Evolutionary conservation across 148 eudicot species (phyloP), one percentile per base, ranked within the genome.

Genomic region (Euryodendron excelsum): DNA sequence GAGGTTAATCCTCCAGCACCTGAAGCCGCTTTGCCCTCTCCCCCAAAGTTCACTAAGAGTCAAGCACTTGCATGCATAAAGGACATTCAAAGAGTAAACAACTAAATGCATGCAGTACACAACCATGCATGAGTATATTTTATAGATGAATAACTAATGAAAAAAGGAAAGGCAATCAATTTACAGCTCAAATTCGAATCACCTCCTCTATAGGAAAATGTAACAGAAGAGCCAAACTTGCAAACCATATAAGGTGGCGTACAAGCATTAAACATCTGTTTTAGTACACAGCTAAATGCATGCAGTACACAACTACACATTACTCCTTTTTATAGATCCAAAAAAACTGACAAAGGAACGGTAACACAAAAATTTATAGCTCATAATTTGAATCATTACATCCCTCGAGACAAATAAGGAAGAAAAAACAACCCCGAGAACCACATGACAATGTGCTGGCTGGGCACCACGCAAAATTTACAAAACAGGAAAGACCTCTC

Each of bases 261-360:
- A 59, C 63, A 59, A 59, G 63, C 63, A 59, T 59, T 59, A 52
- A 59, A 59, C 63, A 4, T 59, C 63, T 59, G 63, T 21, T 23
- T 59, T 25, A 1, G 23, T 2, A 39, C 44, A 17, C 11, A 55
- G 18, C 3, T 17, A 55, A 17, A 55, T 20, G 4, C 59, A 55
- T 55, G 4, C 59, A 55, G 59, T 1, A 5, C 17, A 18, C 18
- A 3, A 1, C 23, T 1, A 2, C 17, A 3, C 4, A 55, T 6
- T 4, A 18, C 4, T 17, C 18, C 10, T 55, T 55, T 55, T 4
- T 21, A 55, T 18, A 17, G 1, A 58, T 1, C 11, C 11, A 25
- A 58, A 58, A 37, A 64, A 58, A 21, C 25, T 59, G 31, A 59
- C 1, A 18, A 62, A 0, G 67, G 33, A 37, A 1, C 59, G 4